phyloP scores from a whole-genome alignment of 495 filamentous ascomycete genomes.

The Aspergillus cristatus region DNA sequence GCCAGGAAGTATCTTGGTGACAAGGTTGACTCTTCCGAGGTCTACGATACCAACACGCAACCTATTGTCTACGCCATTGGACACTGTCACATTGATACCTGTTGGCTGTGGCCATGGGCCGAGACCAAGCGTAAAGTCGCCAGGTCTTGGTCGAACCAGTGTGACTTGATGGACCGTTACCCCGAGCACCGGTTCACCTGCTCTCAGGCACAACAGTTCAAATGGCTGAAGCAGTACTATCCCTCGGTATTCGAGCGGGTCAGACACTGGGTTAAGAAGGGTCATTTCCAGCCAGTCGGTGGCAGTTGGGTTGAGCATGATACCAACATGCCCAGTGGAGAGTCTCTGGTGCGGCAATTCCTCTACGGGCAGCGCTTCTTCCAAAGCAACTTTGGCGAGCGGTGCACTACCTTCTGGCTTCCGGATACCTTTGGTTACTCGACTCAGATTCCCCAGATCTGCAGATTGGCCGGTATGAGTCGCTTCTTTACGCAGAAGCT shows the following conservation, averaged over 20 bases:
- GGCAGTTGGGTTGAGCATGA: constrained; percentile 99
- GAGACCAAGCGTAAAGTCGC: constrained; percentile 97
- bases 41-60: constrained; percentile 66
- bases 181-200: constrained; percentile 87
- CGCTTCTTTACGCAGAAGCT: constrained; percentile 97
- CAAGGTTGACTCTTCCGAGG: constrained; percentile 69
- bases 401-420: constrained; percentile 89
- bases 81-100: constrained; percentile 95
- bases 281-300: constrained; percentile 87
- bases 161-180: constrained; percentile 86
- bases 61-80: constrained; percentile 81
- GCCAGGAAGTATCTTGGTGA: constrained; percentile 74
- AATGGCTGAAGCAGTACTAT: constrained; percentile 89
- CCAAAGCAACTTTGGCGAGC: constrained; percentile 83
- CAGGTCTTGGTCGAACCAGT: constrained; percentile 93
- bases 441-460: constrained; percentile 86
- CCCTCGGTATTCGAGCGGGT: constrained; percentile 82
- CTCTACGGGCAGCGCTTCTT: constrained; percentile 91
- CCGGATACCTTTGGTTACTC: constrained; percentile 98
- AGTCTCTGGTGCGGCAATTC: constrained; percentile 93
- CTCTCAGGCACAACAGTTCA: constrained; percentile 94
- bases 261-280: constrained; percentile 80
- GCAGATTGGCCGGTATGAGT: constrained; percentile 83
- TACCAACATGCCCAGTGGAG: constrained; percentile 92
- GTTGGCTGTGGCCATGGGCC: constrained; percentile 98